Evolutionary conservation across 768 basidiomycete species (phyloP).

Genomic region (Epithele typhae): DNA sequence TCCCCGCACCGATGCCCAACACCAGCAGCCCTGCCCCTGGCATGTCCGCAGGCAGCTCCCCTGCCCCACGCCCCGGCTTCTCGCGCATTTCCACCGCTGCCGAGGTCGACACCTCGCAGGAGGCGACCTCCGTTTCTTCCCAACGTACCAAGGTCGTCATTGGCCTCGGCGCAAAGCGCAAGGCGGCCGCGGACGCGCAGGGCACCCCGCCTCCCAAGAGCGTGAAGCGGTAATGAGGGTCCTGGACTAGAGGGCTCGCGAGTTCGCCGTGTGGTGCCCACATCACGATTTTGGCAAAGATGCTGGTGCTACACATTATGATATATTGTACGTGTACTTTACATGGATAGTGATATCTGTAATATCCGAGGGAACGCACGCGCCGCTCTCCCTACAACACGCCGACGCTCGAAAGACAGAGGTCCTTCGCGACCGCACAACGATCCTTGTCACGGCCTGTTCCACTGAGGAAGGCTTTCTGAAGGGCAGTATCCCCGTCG

Average conservation of each 20-base stretch:
- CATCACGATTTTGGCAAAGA: background rate
- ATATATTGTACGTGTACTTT: slow-evolving; percentile 14
- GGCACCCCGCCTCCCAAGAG: slow-evolving; percentile 66
- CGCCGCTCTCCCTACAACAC: slow-evolving; percentile 43
- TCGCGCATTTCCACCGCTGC: slow-evolving; percentile 63
- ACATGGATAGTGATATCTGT: slow-evolving; percentile 7
- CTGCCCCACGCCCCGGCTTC: slow-evolving; percentile 69
- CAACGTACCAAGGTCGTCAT: slow-evolving; percentile 76
- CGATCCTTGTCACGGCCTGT: slow-evolving; percentile 75
- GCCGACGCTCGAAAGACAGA: slow-evolving; percentile 66
- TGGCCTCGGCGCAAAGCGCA: slow-evolving; percentile 76
- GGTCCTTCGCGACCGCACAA: slow-evolving; percentile 65
- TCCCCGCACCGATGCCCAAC: slow-evolving; percentile 52
- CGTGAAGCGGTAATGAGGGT: slow-evolving; percentile 8
- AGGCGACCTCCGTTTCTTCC: slow-evolving; percentile 51
- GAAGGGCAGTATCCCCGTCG: slow-evolving; percentile 72
- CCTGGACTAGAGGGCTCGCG: too few species aligned
- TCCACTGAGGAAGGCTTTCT: slow-evolving; percentile 68
- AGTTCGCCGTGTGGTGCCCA: background rate
- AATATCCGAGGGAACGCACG: too few species aligned
- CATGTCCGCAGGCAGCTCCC: slow-evolving; percentile 37
- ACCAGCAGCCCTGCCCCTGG: slow-evolving; percentile 34
- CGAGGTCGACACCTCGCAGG: slow-evolving; percentile 39
- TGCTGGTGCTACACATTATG: slow-evolving; percentile 10
- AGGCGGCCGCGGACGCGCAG: slow-evolving; percentile 65